Percentiles rank a stretch among this genome's conserved stretches.
phyloP scores from a whole-genome alignment of 495 filamentous ascomycete genomes.

The Mytilinidion resinicola region DNA sequence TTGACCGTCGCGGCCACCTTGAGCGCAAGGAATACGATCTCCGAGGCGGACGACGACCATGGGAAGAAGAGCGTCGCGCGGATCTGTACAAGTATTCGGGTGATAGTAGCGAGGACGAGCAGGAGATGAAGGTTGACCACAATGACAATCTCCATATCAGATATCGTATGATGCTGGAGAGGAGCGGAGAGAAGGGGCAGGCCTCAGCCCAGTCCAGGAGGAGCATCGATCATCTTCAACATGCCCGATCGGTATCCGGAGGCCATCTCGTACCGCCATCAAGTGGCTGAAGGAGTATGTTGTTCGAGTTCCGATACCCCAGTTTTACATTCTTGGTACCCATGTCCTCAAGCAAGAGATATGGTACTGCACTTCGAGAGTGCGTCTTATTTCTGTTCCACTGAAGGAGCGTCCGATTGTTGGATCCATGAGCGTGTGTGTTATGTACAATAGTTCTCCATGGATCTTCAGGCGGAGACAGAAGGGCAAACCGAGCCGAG shows the following conservation, averaged over 20 bases:
- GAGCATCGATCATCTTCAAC: conserved; percentile 15
- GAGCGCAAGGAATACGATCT: conserved; percentile 1
- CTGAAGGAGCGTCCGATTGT: too few relatives aligned
- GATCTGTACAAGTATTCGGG: conserved; percentile 23
- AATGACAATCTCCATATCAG: conserved; percentile 23
- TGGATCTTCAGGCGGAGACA: neutral
- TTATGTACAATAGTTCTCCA: conserved; percentile 4
- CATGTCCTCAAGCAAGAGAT: too few relatives aligned
- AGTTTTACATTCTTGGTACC: too few relatives aligned
- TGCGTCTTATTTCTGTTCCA: too few relatives aligned
- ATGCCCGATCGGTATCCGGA: conserved; percentile 23
- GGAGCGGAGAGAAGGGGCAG: conserved; percentile 15
- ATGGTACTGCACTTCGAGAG: too few relatives aligned
- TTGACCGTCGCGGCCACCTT: conserved; percentile 29
- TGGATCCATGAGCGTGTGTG: neutral
- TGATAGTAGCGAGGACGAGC: conserved; percentile 27
- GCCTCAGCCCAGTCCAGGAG: conserved; percentile 12
- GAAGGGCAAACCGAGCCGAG: neutral
- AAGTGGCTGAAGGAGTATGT: neutral
- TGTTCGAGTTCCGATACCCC: neutral
- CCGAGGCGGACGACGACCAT: too few relatives aligned
- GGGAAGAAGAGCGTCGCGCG: conserved; percentile 10
- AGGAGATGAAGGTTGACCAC: conserved; percentile 21
- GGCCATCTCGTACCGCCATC: conserved; percentile 20
- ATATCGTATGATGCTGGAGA: conserved; percentile 28